Evolutionary conservation across 2,329 filamentous ascomycete genomes (phyloP).

Genomic region (Epichloe gansuensis): DNA sequence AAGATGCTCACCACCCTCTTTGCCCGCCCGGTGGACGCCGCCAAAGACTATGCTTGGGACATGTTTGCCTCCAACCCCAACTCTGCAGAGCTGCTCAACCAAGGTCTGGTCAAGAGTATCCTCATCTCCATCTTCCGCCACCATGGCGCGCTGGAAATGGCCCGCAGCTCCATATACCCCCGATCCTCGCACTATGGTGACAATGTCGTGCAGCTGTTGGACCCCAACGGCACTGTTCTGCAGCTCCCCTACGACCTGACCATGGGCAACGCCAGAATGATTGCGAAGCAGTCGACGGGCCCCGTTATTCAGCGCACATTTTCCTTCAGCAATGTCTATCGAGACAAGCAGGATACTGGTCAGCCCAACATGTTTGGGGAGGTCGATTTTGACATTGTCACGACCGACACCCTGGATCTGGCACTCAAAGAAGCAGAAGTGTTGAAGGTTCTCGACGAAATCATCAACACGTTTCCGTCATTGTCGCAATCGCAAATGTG

Average conservation of each 20-base stretch:
- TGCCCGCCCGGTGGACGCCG: constrained; percentile 58
- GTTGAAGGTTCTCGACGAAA: constrained; percentile 88
- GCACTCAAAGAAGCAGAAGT: constrained; percentile 87
- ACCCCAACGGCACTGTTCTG: constrained; percentile 72
- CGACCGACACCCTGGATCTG: constrained; percentile 65
- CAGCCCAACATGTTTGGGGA: constrained; percentile 77
- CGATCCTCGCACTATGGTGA: constrained; percentile 63
- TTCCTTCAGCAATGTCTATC: constrained; percentile 78
- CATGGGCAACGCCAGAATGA: constrained; percentile 71
- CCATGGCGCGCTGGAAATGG: constrained; percentile 77
- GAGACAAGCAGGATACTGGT: constrained; percentile 65
- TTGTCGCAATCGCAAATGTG: constrained; percentile 64
- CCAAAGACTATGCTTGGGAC: constrained; percentile 73
- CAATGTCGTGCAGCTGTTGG: constrained; percentile 69
- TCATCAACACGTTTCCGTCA: constrained; percentile 68
- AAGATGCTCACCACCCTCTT: constrained; percentile 85
- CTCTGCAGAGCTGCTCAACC: constrained; percentile 53
- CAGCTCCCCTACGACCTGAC: constrained; percentile 94
- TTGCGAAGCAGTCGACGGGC: constrained; percentile 57
- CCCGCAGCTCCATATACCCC: constrained; percentile 67
- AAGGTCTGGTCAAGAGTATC: constrained; percentile 60
- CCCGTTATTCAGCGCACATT: constrained; percentile 63
- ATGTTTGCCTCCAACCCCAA: constrained; percentile 45
- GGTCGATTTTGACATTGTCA: constrained; percentile 95
- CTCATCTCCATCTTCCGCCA: constrained; percentile 70